Conservation (phyloP, 495 filamentous ascomycete species). For the Penicillium malachiteum region DNA sequence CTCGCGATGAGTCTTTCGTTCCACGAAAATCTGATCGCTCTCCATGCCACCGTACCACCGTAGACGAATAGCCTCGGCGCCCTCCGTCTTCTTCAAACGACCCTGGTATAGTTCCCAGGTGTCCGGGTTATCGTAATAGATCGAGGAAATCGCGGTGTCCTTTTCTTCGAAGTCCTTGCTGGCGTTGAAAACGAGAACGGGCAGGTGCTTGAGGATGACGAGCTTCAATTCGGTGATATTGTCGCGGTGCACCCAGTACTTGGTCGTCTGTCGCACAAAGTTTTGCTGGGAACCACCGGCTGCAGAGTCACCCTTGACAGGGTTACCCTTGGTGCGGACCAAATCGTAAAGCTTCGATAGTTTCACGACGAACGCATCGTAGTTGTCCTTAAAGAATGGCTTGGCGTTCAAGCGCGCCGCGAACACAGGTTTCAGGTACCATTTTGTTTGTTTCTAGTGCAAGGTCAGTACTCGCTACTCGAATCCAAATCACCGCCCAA, state of each 20-base stretch:
- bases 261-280: slow-evolving; percentile 96
- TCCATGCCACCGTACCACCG: slow-evolving; percentile 98
- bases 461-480: slow-evolving; percentile 11
- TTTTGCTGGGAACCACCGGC: slow-evolving; percentile 92
- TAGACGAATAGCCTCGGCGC: slow-evolving; percentile 92
- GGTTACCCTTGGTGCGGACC: slow-evolving; percentile 88
- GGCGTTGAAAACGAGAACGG: slow-evolving; percentile 94
- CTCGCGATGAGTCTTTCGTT: slow-evolving; percentile 96
- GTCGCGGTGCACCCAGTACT: slow-evolving; percentile 99
- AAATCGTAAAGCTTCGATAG: slow-evolving; percentile 94
- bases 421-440: slow-evolving; percentile 93
- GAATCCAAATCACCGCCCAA: background rate
- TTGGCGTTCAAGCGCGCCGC: slow-evolving; percentile 89
- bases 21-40: slow-evolving; percentile 90
- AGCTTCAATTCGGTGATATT: slow-evolving; percentile 98
- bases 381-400: slow-evolving; percentile 98
- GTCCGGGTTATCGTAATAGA: slow-evolving; percentile 94
- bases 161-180: slow-evolving; percentile 91
- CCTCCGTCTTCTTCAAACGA: slow-evolving; percentile 94
- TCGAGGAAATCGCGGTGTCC: slow-evolving; percentile 93
- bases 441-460: slow-evolving; percentile 82
- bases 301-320: slow-evolving; percentile 84
- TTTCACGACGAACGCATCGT: slow-evolving; percentile 94
- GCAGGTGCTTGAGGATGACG: slow-evolving; percentile 95
- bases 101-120: slow-evolving; percentile 93